These are phyloP conservation scores for Hanseniaspora gamundiae DNA, from an alignment of 1,139 yeast species.

Conservation along the genomic window DNA sequence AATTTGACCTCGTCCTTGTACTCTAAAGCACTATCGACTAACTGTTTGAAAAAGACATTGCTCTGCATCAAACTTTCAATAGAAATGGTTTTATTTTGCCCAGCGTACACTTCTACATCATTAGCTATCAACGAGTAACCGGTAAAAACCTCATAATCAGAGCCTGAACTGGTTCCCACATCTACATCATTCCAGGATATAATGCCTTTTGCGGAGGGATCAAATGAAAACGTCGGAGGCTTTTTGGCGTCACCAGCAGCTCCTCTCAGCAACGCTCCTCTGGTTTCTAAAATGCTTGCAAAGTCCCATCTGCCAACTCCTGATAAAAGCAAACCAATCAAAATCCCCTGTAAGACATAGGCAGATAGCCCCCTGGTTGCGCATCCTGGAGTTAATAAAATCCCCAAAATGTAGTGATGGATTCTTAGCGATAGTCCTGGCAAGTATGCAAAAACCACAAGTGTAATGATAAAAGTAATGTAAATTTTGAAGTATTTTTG, in stretches of 20 bases:
- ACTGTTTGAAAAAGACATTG: slow-evolving; percentile 23
- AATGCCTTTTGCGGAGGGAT: not conserved
- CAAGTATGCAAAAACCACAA: slow-evolving; percentile 37
- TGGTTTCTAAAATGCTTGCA: slow-evolving; percentile 79
- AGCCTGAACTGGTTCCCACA: not conserved
- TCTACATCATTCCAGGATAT: not conserved
- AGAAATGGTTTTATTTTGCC: slow-evolving; percentile 33
- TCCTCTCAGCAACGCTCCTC: slow-evolving; percentile 50
- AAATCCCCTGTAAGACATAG: slow-evolving; percentile 65
- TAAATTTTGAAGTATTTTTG: slow-evolving; percentile 44
- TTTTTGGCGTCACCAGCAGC: slow-evolving; percentile 52
- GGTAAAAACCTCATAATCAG: slow-evolving; percentile 14
- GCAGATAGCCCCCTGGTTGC: slow-evolving; percentile 66
- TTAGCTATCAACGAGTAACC: slow-evolving; percentile 59
- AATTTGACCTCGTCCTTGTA: slow-evolving; percentile 29
- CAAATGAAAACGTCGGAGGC: slow-evolving; percentile 42
- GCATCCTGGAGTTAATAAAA: slow-evolving; percentile 76
- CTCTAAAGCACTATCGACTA: slow-evolving; percentile 18
- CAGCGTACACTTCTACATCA: slow-evolving; percentile 69
- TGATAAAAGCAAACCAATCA: slow-evolving; percentile 67
- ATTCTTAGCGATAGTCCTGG: slow-evolving; percentile 69
- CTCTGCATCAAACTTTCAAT: slow-evolving; percentile 29
- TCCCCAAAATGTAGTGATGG: slow-evolving; percentile 81
- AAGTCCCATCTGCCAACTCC: slow-evolving; percentile 92
- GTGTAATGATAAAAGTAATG: slow-evolving; percentile 32